Evolutionary conservation across 169 alveolate genomes (phyloP), one percentile per base, ranked within the genome.

Genomic region (Ichthyophthirius multifiliis): DNA sequence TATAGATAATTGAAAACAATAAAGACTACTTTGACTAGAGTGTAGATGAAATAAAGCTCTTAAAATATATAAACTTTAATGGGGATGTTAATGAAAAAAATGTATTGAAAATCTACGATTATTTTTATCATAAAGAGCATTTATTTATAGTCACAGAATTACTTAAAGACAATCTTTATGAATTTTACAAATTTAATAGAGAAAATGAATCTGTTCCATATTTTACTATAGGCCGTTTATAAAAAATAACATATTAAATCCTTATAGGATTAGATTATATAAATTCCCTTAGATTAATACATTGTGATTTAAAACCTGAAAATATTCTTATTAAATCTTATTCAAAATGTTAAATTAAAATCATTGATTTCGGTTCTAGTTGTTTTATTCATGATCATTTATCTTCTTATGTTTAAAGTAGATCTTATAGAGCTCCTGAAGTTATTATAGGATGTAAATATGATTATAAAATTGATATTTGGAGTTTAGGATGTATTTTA

Each of bases 341-440:
- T 64, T 80, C 94, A 3, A 89, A 90, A 47, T 84, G 94, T 30
- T 87, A 90, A 80, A 94, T 97, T 65, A 98, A 98, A 94, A 94
- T 98, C 37, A 97, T 97, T 39, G 99, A 98, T 83, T 98, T 98
- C 85, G 99, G 99, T n/a, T 95, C 99, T 41, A 86, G 97, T 64
- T 96, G 98, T 88, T 97, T 93, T 79, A 94, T 94, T 15, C 96
- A 95, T 81, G 99, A 98, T 79, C 94, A 95, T 62, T 86, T 97
- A 62, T 90, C 93, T 76, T 91, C 96, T 67, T 99, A 99, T 85
- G 96, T 98, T 10, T 99, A 99, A 89, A 95, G 99, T 45, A 87
- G 99, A 65, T 93, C 98, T 31, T 98, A 98, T 86, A 86, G 99
- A 74, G 99, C 99, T 6, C 99, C 99, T 10, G 99, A 98, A 90